Percentiles rank a stretch among this genome's conserved stretches.
These are phyloP conservation scores for Ehretia macrophylla DNA, from an alignment of 257 asterid species.

Conservation along the genomic window DNA sequence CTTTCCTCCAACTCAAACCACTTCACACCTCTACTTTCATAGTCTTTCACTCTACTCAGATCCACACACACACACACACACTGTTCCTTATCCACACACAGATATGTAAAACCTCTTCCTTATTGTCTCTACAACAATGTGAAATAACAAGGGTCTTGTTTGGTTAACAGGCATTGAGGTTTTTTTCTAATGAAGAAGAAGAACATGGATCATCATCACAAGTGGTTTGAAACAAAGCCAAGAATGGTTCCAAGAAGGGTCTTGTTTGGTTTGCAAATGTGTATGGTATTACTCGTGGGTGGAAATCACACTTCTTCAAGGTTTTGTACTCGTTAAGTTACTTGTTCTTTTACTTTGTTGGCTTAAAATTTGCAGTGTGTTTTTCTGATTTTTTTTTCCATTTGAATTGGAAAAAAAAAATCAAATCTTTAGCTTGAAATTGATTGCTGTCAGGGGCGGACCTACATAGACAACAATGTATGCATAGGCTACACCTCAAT, in stretches of 20 bases:
- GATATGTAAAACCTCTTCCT: not conserved
- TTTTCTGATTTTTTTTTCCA: slow-evolving; percentile 7
- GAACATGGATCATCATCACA: slow-evolving; percentile 22
- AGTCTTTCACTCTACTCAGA: slow-evolving; percentile 11
- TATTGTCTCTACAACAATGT: not conserved
- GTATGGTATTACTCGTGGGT: slow-evolving; percentile 84
- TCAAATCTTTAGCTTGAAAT: no score
- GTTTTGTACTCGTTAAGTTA: slow-evolving; percentile 81
- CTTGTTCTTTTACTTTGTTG: slow-evolving; percentile 7
- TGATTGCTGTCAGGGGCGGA: no score
- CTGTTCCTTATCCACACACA: slow-evolving; percentile 9
- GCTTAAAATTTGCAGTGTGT: slow-evolving; percentile 23
- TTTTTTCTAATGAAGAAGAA: not conserved
- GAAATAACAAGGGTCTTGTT: slow-evolving; percentile 1
- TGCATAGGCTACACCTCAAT: no score
- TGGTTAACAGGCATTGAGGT: no score
- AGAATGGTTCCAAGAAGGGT: slow-evolving; percentile 48
- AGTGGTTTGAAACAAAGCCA: slow-evolving; percentile 39
- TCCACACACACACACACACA: slow-evolving; percentile 1
- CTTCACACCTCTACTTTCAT: not conserved
- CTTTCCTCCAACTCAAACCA: not conserved
- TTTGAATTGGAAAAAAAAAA: slow-evolving; percentile 13
- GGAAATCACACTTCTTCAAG: slow-evolving; percentile 97
- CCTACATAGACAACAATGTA: no score
- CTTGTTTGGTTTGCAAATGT: slow-evolving; percentile 62